These are phyloP conservation scores for Helicosporidium sp. DNA, from an alignment of 139 green algal genomes.

Conservation along the genomic window DNA sequence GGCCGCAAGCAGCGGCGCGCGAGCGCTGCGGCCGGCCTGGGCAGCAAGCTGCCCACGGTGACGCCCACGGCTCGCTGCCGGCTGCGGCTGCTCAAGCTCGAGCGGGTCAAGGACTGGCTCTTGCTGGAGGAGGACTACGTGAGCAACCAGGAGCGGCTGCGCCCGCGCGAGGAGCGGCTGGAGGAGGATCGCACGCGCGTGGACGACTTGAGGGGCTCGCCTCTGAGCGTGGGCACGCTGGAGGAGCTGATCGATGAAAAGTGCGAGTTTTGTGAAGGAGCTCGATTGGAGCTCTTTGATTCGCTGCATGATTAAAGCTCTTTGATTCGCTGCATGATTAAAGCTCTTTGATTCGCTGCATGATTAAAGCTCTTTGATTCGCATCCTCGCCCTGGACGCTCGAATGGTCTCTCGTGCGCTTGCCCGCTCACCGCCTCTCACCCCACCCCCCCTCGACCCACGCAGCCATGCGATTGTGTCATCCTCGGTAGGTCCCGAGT, in stretches of 20 bases:
- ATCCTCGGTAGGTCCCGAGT: constrained; percentile 85
- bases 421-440: background rate
- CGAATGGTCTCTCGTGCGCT: background rate
- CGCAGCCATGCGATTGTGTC: constrained; percentile 84
- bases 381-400: background rate
- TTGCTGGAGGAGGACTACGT: constrained; percentile 99
- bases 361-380: too few species aligned
- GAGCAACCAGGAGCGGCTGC: constrained; percentile 64
- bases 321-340: background rate
- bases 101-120: constrained; percentile 96
- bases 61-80: constrained; percentile 87
- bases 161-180: constrained; percentile 72
- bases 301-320: background rate
- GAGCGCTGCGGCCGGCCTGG: constrained; percentile 41
- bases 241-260: constrained; percentile 99
- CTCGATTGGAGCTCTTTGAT: background rate
- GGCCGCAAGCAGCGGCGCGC: constrained; percentile 76
- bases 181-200: constrained; percentile 83
- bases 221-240: constrained; percentile 80
- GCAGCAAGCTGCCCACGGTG: constrained; percentile 65
- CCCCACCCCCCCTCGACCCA: background rate
- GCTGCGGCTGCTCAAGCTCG: constrained; percentile 88
- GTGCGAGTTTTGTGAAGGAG: too few species aligned
- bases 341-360: too few species aligned
- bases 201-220: constrained; percentile 83